Conservation (phyloP, 805 yeast genomes). For the Scheffersomyces amazonensis region DNA sequence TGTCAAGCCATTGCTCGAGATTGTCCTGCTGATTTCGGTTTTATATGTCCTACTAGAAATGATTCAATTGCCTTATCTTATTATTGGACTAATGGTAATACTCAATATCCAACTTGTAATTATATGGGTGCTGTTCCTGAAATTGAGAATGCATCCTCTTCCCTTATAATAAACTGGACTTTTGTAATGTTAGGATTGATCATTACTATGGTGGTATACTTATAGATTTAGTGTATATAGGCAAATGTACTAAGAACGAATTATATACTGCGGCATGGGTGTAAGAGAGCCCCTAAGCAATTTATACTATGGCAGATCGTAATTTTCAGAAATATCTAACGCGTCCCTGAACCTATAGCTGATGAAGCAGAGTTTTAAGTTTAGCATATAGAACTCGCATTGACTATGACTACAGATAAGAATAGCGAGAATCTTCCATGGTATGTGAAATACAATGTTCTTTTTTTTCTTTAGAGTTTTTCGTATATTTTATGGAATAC, state of each 20-base stretch:
- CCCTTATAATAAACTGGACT: not conserved
- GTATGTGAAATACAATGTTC: no score
- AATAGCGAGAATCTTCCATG: constrained; percentile 58
- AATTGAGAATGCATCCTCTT: not conserved
- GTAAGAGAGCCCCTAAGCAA: no score
- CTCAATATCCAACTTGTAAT: constrained; percentile 33
- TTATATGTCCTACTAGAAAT: constrained; percentile 62
- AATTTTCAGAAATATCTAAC: no score
- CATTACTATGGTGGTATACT: no score
- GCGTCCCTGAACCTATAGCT: no score
- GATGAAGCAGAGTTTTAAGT: no score
- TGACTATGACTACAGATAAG: constrained; percentile 2
- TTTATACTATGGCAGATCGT: no score
- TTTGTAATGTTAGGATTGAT: no score
- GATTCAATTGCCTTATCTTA: constrained; percentile 38
- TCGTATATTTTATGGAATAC: constrained; percentile 5
- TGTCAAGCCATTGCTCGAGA: constrained; percentile 77
- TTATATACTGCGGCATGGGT: not conserved
- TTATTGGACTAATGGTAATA: constrained; percentile 28
- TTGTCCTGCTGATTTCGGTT: constrained; percentile 78
- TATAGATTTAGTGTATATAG: no score
- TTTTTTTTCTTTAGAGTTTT: constrained; percentile 63
- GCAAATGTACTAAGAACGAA: no score
- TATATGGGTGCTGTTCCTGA: constrained; percentile 24
- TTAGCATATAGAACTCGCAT: no score